phyloP scores from a whole-genome alignment of 106 monocot species.

The Xerophyta viscosa region DNA sequence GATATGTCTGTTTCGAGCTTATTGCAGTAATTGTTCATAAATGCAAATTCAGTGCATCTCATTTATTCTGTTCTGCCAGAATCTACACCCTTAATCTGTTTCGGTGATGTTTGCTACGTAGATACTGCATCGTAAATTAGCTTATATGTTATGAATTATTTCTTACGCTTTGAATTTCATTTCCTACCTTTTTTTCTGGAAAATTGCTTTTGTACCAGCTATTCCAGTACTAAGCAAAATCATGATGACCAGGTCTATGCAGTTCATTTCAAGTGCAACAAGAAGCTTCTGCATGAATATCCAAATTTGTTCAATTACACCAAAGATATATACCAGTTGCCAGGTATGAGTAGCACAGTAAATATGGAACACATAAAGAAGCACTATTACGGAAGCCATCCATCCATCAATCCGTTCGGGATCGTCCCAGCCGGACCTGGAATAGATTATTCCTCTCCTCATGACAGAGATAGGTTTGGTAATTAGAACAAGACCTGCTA shows the following conservation, averaged over 20 bases:
- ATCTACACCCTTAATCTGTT: no score
- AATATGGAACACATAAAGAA: conserved; percentile 86
- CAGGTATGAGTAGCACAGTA: conserved; percentile 71
- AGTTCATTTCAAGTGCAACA: conserved; percentile 97
- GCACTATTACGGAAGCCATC: conserved; percentile 92
- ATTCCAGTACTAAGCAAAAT: no score
- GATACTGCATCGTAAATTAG: no score
- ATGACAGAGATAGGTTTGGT: conserved; percentile 75
- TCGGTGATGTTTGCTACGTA: no score
- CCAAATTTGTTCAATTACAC: conserved; percentile 92
- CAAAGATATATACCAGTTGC: conserved; percentile 83
- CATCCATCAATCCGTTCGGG: conserved; percentile 73
- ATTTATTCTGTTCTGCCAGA: no score
- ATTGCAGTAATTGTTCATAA: no score
- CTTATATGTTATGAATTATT: no score
- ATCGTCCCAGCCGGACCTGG: conserved; percentile 60
- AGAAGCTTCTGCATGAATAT: conserved; percentile 81
- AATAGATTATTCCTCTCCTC: conserved; percentile 60
- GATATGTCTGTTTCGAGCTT: no score
- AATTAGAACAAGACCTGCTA: conserved; percentile 23
- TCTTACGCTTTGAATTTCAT: no score
- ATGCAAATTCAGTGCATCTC: no score
- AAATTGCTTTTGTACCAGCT: no score
- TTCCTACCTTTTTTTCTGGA: no score
- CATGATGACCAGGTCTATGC: conserved; percentile 92